Conservation (phyloP, 1,284 basidiomycete species). For the Malassezia sympodialis region DNA sequence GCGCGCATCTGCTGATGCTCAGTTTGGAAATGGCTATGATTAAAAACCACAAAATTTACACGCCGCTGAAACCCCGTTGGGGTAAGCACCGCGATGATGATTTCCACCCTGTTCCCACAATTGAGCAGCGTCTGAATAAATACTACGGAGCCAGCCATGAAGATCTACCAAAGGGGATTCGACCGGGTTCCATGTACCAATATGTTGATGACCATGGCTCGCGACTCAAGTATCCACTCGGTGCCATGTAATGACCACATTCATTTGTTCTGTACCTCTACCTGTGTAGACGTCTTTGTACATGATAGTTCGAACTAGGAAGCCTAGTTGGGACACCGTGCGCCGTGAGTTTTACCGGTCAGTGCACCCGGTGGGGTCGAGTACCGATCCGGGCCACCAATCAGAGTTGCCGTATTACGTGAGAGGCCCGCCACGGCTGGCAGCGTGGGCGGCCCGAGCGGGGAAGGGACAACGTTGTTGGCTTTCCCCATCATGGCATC, state of each 20-base stretch:
- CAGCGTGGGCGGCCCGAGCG: background rate
- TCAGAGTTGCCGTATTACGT: background rate
- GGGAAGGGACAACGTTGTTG: background rate
- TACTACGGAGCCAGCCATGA: background rate
- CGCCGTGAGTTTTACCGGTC: background rate
- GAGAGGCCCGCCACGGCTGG: background rate
- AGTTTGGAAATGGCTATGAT: constrained; percentile 46
- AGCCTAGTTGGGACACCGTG: background rate
- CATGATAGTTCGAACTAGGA: background rate
- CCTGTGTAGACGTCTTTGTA: background rate
- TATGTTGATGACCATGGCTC: constrained; percentile 6
- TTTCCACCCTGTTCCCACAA: constrained; percentile 16
- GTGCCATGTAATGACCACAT: background rate
- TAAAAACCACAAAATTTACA: constrained; percentile 41
- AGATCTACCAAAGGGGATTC: background rate
- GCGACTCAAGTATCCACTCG: constrained; percentile 1
- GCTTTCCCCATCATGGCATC: constrained; percentile 19
- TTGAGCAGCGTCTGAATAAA: background rate
- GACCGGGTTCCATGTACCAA: constrained; percentile 1
- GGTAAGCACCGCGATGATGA: constrained; percentile 36
- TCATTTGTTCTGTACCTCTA: background rate
- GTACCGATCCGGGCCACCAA: background rate
- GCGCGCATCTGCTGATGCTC: constrained; percentile 43
- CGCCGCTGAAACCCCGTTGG: constrained; percentile 42
- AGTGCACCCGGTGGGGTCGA: background rate